Evolutionary conservation across 2,329 filamentous ascomycete genomes (phyloP), one percentile per base, ranked within the genome.

Genomic region (Fusarium coicis): DNA sequence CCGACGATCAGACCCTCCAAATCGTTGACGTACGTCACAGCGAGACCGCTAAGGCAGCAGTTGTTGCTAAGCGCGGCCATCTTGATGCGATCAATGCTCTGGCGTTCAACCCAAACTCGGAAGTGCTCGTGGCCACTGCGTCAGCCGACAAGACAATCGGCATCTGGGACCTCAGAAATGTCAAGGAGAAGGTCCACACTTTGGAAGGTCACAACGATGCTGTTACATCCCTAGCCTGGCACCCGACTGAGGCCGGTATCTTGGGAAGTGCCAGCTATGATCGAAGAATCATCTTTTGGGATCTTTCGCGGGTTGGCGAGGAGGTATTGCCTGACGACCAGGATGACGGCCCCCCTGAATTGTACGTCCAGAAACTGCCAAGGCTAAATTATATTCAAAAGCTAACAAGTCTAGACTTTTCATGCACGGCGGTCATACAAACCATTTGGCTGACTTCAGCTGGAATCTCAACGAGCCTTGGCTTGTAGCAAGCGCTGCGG

Each of bases 391-490:
- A n/a, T 9, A 14, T 12, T 23, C 18, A 9, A 56, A 81, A 73
- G 80, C 73, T 73, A 52, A 68, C 43, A 9, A 30, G 10, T 39
- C 59, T 66, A 95, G 93, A 52, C 86, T 99, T 4, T 99, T 99
- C 84, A 98, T 99, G 95, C 96, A 99, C 79, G 96, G 96, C 69
- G 96, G 96, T 37, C 97, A 99, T 85, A 99, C 96, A 16, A 98
- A 98, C 84, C 93, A 97, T 75, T 90, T 99, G 70, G 95, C 94
- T 40, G 97, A 99, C 83, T 99, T 99, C 80, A 96, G 93, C 84
- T 99, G 96, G 96, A 99, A 99, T 83, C 90, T 91, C 76, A 97
- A 97, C 80, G 95, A 98, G 78, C 95, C 96, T 9, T 99, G 97
- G 97, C 90, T 98, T 62, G 93, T 99, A 75, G 95, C 95, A 81